phyloP scores from a whole-genome alignment of 2,329 filamentous ascomycete species.

The Rhynchosporium secalis region DNA sequence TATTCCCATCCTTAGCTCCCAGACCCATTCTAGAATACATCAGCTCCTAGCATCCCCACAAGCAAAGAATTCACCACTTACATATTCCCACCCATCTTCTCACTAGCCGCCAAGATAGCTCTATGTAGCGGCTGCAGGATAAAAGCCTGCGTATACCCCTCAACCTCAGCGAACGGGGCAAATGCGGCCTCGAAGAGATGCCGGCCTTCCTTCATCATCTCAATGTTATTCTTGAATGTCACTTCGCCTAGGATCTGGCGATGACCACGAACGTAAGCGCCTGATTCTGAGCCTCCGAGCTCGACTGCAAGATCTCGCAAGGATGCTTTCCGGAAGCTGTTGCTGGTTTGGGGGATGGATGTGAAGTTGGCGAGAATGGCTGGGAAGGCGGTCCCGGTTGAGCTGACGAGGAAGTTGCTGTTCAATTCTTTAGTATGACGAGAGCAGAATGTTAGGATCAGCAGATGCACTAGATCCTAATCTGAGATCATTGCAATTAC shows the following conservation, averaged over 20 bases:
- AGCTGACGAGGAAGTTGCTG: conserved; percentile 9
- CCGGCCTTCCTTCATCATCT: conserved; percentile 7
- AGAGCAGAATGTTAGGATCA: too few species aligned
- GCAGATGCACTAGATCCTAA: too few species aligned
- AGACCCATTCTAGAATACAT: not conserved
- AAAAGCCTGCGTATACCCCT: not conserved
- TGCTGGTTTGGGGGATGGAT: conserved; percentile 17
- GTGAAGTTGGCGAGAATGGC: conserved; percentile 26
- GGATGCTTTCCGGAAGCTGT: not conserved
- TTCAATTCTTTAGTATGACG: too few species aligned
- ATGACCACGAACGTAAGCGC: not conserved
- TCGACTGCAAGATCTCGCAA: not conserved
- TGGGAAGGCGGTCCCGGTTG: conserved; percentile 27
- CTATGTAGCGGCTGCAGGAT: conserved; percentile 3
- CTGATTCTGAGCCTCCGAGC: not conserved
- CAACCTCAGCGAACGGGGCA: not conserved
- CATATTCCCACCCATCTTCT: conserved; percentile 12
- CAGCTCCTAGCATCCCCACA: not conserved
- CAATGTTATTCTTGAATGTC: conserved; percentile 1
- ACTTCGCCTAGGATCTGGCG: conserved; percentile 3
- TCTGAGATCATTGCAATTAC: too few species aligned
- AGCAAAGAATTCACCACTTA: not conserved
- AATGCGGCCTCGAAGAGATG: conserved; percentile 6
- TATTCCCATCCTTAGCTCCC: conserved; percentile 9
- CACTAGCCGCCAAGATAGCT: not conserved